phyloP scores from a whole-genome alignment of 257 asterid species.

The Solanum etuberosum region DNA sequence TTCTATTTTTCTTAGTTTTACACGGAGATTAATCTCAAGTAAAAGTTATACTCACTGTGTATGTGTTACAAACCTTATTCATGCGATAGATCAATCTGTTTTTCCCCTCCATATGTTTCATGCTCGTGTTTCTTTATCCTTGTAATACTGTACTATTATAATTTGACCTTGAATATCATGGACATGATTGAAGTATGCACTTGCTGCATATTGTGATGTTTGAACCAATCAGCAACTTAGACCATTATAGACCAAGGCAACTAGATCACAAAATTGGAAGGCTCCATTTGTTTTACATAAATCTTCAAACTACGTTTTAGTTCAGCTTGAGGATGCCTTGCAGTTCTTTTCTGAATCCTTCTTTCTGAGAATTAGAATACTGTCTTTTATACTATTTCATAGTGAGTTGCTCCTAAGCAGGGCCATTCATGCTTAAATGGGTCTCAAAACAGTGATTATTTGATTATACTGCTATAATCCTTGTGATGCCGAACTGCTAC shows the following conservation, averaged over 20 bases:
- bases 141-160: neutral
- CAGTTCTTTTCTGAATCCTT: neutral
- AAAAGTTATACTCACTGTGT: neutral
- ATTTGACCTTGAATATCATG: neutral
- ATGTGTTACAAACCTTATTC: neutral
- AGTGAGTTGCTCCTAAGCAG: neutral
- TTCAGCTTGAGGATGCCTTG: neutral
- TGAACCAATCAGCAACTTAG: neutral
- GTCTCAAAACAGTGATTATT: neutral
- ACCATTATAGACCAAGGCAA: neutral
- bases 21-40: neutral
- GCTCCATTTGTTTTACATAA: neutral
- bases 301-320: neutral
- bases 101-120: neutral
- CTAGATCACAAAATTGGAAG: neutral
- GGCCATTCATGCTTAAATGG: neutral
- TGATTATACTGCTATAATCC: neutral
- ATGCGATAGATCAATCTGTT: neutral
- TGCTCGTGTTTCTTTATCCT: neutral
- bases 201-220: neutral
- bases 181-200: neutral
- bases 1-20: neutral
- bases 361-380: neutral
- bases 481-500: neutral
- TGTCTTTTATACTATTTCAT: neutral